Conservation (phyloP, 2,329 filamentous ascomycete species). For the Colletotrichum lini region DNA sequence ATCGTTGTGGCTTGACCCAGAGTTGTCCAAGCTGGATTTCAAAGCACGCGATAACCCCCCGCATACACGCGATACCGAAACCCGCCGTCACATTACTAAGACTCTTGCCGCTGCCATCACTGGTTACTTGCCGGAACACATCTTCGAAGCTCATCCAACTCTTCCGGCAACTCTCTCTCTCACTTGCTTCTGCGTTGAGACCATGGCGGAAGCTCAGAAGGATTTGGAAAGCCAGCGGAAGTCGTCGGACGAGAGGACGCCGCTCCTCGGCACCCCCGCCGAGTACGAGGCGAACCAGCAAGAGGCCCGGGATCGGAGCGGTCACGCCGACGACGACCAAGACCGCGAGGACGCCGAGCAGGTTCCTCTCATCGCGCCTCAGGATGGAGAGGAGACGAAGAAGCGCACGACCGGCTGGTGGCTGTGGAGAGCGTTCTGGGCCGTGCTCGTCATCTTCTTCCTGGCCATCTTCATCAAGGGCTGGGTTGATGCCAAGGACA, state of each 20-base stretch:
- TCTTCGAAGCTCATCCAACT: neutral
- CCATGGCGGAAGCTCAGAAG: conserved; percentile 16
- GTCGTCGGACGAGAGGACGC: conserved; percentile 43
- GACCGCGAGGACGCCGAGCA: conserved; percentile 35
- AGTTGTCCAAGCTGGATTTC: conserved; percentile 7
- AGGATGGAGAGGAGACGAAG: conserved; percentile 17
- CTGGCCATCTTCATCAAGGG: conserved; percentile 59
- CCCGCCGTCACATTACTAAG: conserved; percentile 26
- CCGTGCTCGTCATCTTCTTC: conserved; percentile 49
- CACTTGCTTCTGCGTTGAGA: neutral
- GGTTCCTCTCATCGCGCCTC: conserved; percentile 19
- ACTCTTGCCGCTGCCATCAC: conserved; percentile 14
- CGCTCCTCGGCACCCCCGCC: conserved; percentile 42
- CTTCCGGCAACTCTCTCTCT: neutral
- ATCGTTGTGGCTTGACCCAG: conserved; percentile 20
- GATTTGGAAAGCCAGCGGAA: conserved; percentile 33
- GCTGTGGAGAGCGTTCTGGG: conserved; percentile 55
- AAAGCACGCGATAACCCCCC: conserved; percentile 41
- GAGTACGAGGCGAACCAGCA: conserved; percentile 17
- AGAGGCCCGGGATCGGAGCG: conserved; percentile 2
- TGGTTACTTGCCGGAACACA: no score
- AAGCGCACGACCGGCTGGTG: conserved; percentile 47
- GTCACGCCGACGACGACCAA: conserved; percentile 27
- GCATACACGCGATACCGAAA: conserved; percentile 39
- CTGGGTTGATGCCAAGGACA: conserved; percentile 60